Evolutionary conservation across 2,329 filamentous ascomycete genomes (phyloP).

Genomic region (Stenocarpella maydis): DNA sequence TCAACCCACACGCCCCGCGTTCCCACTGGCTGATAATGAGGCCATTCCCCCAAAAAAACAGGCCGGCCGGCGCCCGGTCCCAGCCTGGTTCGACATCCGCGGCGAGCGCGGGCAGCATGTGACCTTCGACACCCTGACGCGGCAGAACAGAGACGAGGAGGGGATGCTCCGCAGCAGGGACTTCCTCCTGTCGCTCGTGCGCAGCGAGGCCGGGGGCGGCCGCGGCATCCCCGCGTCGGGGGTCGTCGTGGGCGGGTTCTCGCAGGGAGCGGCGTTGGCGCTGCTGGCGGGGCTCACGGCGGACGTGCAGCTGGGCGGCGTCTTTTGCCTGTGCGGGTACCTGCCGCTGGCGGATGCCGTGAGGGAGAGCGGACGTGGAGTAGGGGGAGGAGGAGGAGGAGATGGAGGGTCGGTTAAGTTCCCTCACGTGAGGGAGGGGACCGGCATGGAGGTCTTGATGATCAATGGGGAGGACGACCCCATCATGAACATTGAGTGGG

Average conservation of each 20-base stretch:
- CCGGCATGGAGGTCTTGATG: slow-evolving; percentile 7
- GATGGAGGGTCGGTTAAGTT: neutral
- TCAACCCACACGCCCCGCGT: too few relatives aligned
- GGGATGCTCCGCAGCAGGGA: slow-evolving; percentile 29
- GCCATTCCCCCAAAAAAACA: neutral
- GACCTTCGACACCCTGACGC: slow-evolving; percentile 19
- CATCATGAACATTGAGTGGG: slow-evolving; percentile 22
- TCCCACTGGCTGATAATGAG: neutral
- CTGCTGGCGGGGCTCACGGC: slow-evolving; percentile 22
- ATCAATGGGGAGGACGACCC: slow-evolving; percentile 22
- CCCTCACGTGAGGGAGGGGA: neutral
- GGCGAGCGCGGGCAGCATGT: slow-evolving; percentile 26
- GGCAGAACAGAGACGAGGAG: slow-evolving; percentile 17
- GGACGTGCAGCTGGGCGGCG: slow-evolving; percentile 1
- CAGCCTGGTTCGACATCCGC: slow-evolving; percentile 29
- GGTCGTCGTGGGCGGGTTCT: slow-evolving; percentile 27
- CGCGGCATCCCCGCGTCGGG: slow-evolving; percentile 9
- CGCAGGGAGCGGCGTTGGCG: slow-evolving; percentile 23
- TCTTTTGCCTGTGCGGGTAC: slow-evolving; percentile 26
- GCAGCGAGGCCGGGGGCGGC: neutral
- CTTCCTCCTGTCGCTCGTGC: slow-evolving; percentile 16
- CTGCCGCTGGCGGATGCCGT: slow-evolving; percentile 20
- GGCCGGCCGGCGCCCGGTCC: slow-evolving; percentile 10
- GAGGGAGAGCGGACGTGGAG: neutral
- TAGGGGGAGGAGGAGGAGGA: too few relatives aligned